These are phyloP conservation scores for Tieghemostelium lacteum DNA, from an alignment of 78 protist species.

Conservation along the genomic window DNA sequence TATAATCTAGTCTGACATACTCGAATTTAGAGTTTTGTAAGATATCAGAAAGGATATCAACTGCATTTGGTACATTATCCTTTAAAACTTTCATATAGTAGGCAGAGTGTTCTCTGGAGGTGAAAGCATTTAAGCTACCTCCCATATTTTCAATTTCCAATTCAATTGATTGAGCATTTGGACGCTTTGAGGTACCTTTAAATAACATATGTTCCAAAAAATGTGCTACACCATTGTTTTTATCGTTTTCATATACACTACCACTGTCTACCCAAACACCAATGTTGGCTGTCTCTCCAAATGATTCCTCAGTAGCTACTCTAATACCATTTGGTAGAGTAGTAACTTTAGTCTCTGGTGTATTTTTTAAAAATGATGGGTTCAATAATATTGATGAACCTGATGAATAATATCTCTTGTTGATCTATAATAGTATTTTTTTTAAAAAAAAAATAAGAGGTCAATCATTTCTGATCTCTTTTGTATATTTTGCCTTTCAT, in stretches of 20 bases:
- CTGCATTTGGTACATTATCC: slow-evolving; percentile 86
- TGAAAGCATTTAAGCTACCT: slow-evolving; percentile 98
- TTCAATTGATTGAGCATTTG: slow-evolving; percentile 86
- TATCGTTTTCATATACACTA: slow-evolving; percentile 93
- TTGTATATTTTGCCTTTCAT: too few species aligned
- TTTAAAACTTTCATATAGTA: slow-evolving; percentile 90
- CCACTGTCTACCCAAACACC: slow-evolving; percentile 98
- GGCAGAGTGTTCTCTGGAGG: slow-evolving; percentile 94
- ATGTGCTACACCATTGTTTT: slow-evolving; percentile 98
- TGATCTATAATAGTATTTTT: too few species aligned
- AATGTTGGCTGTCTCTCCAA: slow-evolving; percentile 87
- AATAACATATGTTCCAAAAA: slow-evolving; percentile 98
- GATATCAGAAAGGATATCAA: slow-evolving; percentile 94
- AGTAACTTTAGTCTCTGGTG: slow-evolving; percentile 84
- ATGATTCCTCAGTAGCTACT: slow-evolving; percentile 92
- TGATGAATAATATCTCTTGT: neutral
- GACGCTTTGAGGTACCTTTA: slow-evolving; percentile 93
- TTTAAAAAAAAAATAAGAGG: too few species aligned
- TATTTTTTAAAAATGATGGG: slow-evolving; percentile 19
- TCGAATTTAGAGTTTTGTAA: slow-evolving; percentile 86
- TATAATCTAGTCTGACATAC: neutral
- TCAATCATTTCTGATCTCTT: too few species aligned
- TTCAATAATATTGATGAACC: neutral
- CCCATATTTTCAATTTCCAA: slow-evolving; percentile 95
- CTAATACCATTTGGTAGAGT: slow-evolving; percentile 92